These are phyloP conservation scores for Hericium coralloides DNA, from an alignment of 768 basidiomycete genomes.

Conservation along the genomic window DNA sequence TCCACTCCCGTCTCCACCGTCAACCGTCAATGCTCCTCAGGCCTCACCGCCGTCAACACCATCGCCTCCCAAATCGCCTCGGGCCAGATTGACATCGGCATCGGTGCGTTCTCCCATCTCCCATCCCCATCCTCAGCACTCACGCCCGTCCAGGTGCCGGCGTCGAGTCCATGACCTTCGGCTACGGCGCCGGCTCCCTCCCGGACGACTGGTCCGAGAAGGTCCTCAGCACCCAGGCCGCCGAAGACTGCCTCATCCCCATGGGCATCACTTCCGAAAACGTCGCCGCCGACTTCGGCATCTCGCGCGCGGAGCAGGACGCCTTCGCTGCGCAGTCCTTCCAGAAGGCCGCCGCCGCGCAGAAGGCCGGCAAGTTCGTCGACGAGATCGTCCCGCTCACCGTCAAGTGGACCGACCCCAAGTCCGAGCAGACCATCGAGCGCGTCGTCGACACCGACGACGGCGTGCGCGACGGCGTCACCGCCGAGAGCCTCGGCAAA, in stretches of 20 bases:
- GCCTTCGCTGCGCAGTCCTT: slow-evolving; percentile 78
- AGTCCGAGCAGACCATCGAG: slow-evolving; percentile 57
- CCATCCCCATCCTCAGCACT: not conserved
- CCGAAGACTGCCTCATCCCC: slow-evolving; percentile 75
- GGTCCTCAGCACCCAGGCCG: slow-evolving; percentile 55
- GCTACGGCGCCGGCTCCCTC: slow-evolving; percentile 51
- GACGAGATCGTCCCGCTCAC: slow-evolving; percentile 79
- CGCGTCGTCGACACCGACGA: slow-evolving; percentile 76
- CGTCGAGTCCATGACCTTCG: slow-evolving; percentile 85
- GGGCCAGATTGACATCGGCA: slow-evolving; percentile 84
- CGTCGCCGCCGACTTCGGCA: slow-evolving; percentile 67
- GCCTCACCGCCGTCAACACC: slow-evolving; percentile 72
- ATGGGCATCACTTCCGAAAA: slow-evolving; percentile 97
- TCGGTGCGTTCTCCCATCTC: slow-evolving; percentile 41
- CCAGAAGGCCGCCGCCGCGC: slow-evolving; percentile 74
- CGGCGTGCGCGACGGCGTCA: slow-evolving; percentile 81
- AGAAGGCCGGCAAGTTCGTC: slow-evolving; percentile 74
- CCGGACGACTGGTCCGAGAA: slow-evolving; percentile 55
- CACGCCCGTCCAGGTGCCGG: slow-evolving; percentile 50
- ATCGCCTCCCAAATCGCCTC: slow-evolving; percentile 72
- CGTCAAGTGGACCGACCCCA: slow-evolving; percentile 60
- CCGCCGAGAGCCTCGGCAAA: slow-evolving; percentile 65
- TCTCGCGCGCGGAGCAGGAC: slow-evolving; percentile 75
- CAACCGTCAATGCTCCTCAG: slow-evolving; percentile 88
- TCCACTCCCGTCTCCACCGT: slow-evolving; percentile 70